Conservation (phyloP, 768 basidiomycete genomes). For the Suillus placidus region DNA sequence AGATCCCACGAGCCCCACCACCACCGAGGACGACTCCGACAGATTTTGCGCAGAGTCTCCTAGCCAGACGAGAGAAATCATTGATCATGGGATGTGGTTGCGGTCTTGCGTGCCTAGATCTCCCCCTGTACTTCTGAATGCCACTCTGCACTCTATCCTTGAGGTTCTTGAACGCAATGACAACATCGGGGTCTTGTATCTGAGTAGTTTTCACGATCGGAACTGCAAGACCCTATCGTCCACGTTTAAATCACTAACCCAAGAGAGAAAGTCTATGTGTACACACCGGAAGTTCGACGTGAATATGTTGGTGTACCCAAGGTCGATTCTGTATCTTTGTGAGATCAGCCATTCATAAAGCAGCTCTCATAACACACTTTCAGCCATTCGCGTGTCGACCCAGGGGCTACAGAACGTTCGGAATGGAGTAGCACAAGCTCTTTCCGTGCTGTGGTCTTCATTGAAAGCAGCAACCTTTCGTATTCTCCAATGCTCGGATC, state of each 20-base stretch:
- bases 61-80: conserved; percentile 90
- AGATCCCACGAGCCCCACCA: conserved; percentile 92
- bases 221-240: conserved; percentile 66
- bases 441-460: conserved; percentile 98
- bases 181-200: conserved; percentile 86
- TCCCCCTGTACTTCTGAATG: conserved; percentile 84
- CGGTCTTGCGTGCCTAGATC: conserved; percentile 59
- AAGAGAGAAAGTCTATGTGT: neutral
- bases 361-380: conserved; percentile 54
- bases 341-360: conserved; percentile 12
- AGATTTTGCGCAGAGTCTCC: conserved; percentile 89
- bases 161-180: conserved; percentile 88
- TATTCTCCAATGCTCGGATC: conserved; percentile 92
- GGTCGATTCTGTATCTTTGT: conserved; percentile 70
- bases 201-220: conserved; percentile 60
- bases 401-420: conserved; percentile 84
- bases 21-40: conserved; percentile 95
- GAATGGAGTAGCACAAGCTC: conserved; percentile 94
- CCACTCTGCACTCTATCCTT: conserved; percentile 89
- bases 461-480: conserved; percentile 87
- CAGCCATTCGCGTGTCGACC: conserved; percentile 95
- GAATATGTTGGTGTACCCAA: conserved; percentile 96
- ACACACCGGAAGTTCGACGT: conserved; percentile 85
- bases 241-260: conserved; percentile 12
- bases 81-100: conserved; percentile 81